A percentile compares a stretch with the other conserved stretches of the same genome.
These are phyloP conservation scores for Backusella westeae DNA, from an alignment of 192 early-diverging fungal species.

Conservation along the genomic window DNA sequence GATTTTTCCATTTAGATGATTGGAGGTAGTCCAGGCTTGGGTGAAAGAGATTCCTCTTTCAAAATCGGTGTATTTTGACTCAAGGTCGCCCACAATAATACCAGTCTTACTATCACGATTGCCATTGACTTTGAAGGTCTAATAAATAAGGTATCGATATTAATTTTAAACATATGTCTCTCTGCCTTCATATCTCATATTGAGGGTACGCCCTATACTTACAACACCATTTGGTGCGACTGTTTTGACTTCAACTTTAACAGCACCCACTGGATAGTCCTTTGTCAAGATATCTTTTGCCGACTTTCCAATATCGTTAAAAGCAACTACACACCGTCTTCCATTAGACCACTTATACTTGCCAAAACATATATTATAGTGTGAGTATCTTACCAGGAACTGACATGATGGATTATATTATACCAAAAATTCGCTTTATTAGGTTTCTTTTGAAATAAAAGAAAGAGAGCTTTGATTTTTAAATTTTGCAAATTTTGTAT, in stretches of 20 bases:
- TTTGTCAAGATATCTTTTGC: conserved; percentile 94
- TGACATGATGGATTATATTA: conserved; percentile 11
- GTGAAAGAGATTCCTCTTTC: conserved; percentile 92
- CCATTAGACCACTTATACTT: background rate
- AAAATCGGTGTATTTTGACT: conserved; percentile 97
- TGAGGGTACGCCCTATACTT: conserved; percentile 39
- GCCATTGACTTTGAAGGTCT: conserved; percentile 96
- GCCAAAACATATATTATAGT: background rate
- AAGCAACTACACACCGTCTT: conserved; percentile 55
- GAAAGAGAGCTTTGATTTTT: background rate
- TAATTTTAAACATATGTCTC: background rate
- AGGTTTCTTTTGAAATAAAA: background rate
- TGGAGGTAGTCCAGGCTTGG: conserved; percentile 95
- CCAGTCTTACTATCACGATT: conserved; percentile 94
- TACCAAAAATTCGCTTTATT: background rate
- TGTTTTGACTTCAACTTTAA: conserved; percentile 98
- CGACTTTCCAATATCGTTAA: conserved; percentile 93
- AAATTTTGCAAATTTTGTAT: background rate
- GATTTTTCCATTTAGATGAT: conserved; percentile 88
- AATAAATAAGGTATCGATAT: background rate
- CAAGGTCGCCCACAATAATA: conserved; percentile 91
- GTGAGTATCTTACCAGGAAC: conserved; percentile 20
- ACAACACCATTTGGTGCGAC: conserved; percentile 94
- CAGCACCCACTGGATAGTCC: conserved; percentile 91
- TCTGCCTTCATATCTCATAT: background rate